A percentile compares a stretch with the other conserved stretches of the same genome.
These are phyloP conservation scores for Venturia nashicola DNA, from an alignment of 2,329 filamentous ascomycete genomes.

Conservation along the genomic window DNA sequence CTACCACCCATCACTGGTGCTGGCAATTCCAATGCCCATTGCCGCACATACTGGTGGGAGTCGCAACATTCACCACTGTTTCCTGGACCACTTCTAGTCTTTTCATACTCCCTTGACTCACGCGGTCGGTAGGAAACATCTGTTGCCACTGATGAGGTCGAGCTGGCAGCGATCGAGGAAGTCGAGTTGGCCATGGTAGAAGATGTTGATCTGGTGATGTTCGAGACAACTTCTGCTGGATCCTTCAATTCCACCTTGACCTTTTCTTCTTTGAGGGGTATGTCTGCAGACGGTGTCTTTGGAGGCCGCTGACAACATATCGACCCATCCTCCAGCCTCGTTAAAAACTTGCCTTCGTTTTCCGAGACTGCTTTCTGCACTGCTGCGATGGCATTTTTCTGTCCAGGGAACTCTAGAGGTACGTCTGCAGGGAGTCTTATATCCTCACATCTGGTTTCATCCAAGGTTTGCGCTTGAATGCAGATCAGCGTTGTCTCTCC, in stretches of 20 bases:
- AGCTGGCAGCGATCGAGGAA: too few relatives aligned
- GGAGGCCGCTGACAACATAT: background rate
- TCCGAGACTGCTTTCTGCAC: background rate
- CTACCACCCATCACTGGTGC: background rate
- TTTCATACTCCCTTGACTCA: background rate
- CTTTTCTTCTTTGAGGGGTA: background rate
- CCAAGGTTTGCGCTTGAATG: background rate
- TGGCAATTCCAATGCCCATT: background rate
- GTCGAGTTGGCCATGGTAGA: too few relatives aligned
- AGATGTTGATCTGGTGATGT: background rate
- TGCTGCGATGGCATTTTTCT: background rate
- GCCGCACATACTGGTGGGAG: background rate
- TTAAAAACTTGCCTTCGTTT: background rate
- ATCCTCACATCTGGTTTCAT: background rate
- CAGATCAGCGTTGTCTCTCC: background rate
- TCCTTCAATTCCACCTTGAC: background rate
- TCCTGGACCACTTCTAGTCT: background rate
- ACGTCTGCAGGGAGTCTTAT: background rate
- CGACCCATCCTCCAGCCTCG: too few relatives aligned
- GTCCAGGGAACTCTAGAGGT: background rate
- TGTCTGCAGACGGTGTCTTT: background rate
- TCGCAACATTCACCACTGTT: background rate
- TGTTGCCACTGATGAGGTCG: background rate
- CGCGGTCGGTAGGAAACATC: background rate
- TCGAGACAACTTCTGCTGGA: background rate